These are phyloP conservation scores for Oryza meyeriana DNA, from an alignment of 176 grass and related monocot genomes.

Conservation along the genomic window DNA sequence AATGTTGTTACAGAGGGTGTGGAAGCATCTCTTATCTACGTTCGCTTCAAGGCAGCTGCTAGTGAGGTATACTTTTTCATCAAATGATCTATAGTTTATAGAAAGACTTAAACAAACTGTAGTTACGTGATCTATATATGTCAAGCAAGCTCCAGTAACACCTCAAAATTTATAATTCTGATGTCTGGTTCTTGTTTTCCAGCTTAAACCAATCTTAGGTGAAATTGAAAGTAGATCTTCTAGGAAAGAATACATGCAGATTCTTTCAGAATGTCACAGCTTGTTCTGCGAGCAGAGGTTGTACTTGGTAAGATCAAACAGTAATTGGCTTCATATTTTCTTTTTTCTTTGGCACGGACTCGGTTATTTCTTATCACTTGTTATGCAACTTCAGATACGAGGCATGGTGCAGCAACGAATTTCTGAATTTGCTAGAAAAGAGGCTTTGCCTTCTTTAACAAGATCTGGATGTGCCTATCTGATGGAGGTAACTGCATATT, in stretches of 20 bases:
- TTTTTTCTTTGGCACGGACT: slow-evolving; percentile 10
- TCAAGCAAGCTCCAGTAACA: background rate
- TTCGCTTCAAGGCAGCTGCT: slow-evolving; percentile 96
- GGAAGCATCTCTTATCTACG: slow-evolving; percentile 98
- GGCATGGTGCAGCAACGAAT: slow-evolving; percentile 90
- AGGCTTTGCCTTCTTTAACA: slow-evolving; percentile 89
- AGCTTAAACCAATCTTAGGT: slow-evolving; percentile 88
- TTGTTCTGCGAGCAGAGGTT: slow-evolving; percentile 98
- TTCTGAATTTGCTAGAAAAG: slow-evolving; percentile 79
- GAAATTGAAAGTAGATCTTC: slow-evolving; percentile 92
- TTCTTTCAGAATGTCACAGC: slow-evolving; percentile 93
- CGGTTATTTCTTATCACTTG: slow-evolving; percentile 17
- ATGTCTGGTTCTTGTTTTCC: slow-evolving; percentile 37
- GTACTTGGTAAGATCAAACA: slow-evolving; percentile 60
- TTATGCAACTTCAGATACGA: slow-evolving; percentile 58
- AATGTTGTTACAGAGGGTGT: slow-evolving; percentile 72
- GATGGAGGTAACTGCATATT: slow-evolving; percentile 70
- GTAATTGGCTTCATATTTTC: slow-evolving; percentile 12
- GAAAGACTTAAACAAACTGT: background rate
- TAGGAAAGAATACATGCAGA: slow-evolving; percentile 75
- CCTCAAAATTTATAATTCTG: slow-evolving; percentile 16
- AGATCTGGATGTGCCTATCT: slow-evolving; percentile 96
- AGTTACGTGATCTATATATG: background rate
- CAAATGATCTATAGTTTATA: background rate
- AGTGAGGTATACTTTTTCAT: slow-evolving; percentile 64